Base-by-base conservation (phyloP, 495 filamentous ascomycete genomes). In the Parathielavia hyrcaniae region DNA sequence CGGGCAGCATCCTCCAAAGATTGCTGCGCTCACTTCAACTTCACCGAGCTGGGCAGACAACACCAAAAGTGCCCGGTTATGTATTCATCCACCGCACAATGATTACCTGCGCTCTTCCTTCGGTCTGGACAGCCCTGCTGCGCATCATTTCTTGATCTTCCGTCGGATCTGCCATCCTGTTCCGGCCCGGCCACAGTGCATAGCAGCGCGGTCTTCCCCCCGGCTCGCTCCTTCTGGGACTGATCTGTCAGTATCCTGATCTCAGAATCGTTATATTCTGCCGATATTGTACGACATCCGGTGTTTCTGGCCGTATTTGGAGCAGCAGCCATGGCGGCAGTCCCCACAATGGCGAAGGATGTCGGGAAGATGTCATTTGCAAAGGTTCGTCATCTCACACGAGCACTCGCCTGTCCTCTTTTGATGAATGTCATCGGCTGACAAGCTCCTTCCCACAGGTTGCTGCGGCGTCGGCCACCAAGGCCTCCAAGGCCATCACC, bases 391-490 rank as follows among this genome's bases (percentile, higher is more conserved):
- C 20, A 20, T 5, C 46, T 12, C 32, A 23, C 12, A 34, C 11
- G 13, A 10, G 26, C 23, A 14, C 22, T 14, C 36, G n/a, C 26
- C 11, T 16, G 26, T 16, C 34, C 22, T 17, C 14, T 16, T 38
- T 38, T 0, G 26, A 30, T 26, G 22, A 4, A 10, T 9, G 16
- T 23, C 14, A 12, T 35, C 49, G 30, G 13, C 58, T 66, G 26
- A 61, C 61, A 48, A 30, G 44, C 56, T 46, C 52, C 20, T 60
- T 19, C n/a, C 0, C 55, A 26, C 38, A 66, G 64, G 55, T 62
- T 43, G 81, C 82, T 41, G 81, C 79, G 61, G 78, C 79, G 51
- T 81, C 82, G 61, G 70, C 73, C 30, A 67, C 77, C 32, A 79
- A 76, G 63, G 75, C 75, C 54, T 69, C 72, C 41, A 59, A 59